Base-by-base conservation (phyloP, 106 monocot genomes). In the Acorus calamus region DNA sequence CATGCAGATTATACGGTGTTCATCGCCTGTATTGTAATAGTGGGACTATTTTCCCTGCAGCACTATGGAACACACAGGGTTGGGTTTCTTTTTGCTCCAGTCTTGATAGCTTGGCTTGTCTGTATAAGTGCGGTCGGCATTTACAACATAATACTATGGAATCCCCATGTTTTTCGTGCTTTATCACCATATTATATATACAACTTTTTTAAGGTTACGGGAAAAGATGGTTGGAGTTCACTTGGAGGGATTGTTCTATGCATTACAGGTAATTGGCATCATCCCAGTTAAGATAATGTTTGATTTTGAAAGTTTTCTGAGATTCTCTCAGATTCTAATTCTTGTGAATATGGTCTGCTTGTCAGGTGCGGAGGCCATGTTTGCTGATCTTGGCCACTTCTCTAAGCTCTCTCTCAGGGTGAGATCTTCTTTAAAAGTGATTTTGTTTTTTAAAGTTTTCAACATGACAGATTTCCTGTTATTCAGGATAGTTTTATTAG, bases 321-420 rank as follows among this genome's bases (percentile, higher is more conserved):
- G 28, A 28, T 28, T 28, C 28, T 28, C 28, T 28, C 28, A 28
- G 28, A 28, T 28, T 28, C 28, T 28, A 28, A 28, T 28, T 28
- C 28, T 28, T 28, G 28, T 28, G 28, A 28, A 28, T 28, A 28
- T 28, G 28, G 28, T 28, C 28, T 28, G 28, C 28, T 28, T 28
- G 28, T 28, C 72, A 72, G 72, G 64, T 49, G 57, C 64, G 46
- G 72, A 72, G 57, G 72, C 64, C 42, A 72, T 65, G 65, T 72
- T 72, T 58, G 72, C 65, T 14, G 63, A 72, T 65, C 57, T 65
- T 8, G 64, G 72, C 44, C 72, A 72, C 49, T 72, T 63, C 48
- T 72, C 72, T 8, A 72, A 72, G 50, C 64, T 11, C 43, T 58
- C 72, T 43, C 64, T 72, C 64, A 72, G 51, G 72, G 72, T 72